phyloP scores from a whole-genome alignment of 2,329 filamentous ascomycete species.

The Diplodia scrobiculata region DNA sequence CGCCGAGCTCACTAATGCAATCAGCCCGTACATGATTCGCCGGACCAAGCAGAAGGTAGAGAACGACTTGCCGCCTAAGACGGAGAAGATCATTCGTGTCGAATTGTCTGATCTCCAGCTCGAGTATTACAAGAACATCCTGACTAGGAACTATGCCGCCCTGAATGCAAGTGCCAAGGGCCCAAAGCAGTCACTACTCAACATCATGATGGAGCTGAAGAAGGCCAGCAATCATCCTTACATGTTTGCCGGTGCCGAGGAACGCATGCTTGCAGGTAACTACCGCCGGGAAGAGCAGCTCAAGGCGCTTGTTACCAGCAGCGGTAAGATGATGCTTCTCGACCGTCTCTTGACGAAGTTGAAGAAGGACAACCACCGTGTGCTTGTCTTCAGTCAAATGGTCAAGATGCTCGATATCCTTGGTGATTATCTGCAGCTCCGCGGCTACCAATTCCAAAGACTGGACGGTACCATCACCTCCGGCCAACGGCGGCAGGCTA shows the following conservation, averaged over 20 bases:
- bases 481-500: conserved; percentile 83
- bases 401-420: conserved; percentile 97
- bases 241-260: conserved; percentile 93
- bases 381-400: conserved; percentile 99
- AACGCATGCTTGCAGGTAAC: conserved; percentile 79
- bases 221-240: conserved; percentile 99
- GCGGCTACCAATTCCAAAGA: conserved; percentile 93
- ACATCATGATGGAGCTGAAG: conserved; percentile 99
- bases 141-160: conserved; percentile 93
- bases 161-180: conserved; percentile 87
- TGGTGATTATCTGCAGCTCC: conserved; percentile 86
- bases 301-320: conserved; percentile 91
- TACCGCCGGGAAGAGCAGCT: conserved; percentile 84
- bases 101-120: conserved; percentile 94
- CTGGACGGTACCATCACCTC: conserved; percentile 94
- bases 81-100: conserved; percentile 97
- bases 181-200: conserved; percentile 90
- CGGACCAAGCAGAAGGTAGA: conserved; percentile 97
- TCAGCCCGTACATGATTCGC: conserved; percentile 91
- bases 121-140: conserved; percentile 98
- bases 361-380: conserved; percentile 89
- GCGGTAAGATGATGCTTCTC: conserved; percentile 99
- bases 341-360: conserved; percentile 94
- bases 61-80: conserved; percentile 93
- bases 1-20: conserved; percentile 77